A percentile compares a stretch with the other conserved stretches of the same genome.
Conservation (phyloP, 768 basidiomycete species). For the Boletus huronensis region DNA sequence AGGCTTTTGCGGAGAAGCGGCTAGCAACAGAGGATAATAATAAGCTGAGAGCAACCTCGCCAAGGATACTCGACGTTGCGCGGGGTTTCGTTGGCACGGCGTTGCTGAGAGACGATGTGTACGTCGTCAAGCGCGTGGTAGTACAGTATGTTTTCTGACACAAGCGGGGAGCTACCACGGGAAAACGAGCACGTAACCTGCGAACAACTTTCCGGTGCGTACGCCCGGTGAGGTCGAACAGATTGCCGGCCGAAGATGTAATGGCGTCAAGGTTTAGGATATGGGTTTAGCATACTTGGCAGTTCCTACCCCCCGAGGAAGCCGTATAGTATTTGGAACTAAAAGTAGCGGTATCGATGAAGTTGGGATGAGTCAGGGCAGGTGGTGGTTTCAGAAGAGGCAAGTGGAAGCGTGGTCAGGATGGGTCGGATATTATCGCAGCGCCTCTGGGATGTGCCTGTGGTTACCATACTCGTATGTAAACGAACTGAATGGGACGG, state of each 20-base stretch:
- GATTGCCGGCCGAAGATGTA: constrained; percentile 14
- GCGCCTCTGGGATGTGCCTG: constrained; percentile 23
- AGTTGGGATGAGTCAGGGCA: constrained; percentile 14
- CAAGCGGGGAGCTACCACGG: constrained; percentile 7
- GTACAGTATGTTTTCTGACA: neutral
- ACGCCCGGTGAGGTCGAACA: constrained; percentile 3
- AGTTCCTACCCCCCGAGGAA: constrained; percentile 16
- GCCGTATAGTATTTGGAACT: constrained; percentile 7
- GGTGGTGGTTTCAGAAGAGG: constrained; percentile 16
- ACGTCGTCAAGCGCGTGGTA: neutral
- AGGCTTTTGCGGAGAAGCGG: constrained; percentile 33
- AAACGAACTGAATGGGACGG: constrained; percentile 30
- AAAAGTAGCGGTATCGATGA: constrained; percentile 27
- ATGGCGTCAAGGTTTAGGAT: constrained; percentile 12
- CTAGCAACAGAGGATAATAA: constrained; percentile 19
- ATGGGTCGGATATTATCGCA: constrained; percentile 33
- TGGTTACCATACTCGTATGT: constrained; percentile 23
- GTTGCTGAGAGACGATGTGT: neutral
- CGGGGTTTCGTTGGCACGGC: neutral
- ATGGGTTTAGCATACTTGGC: constrained; percentile 8
- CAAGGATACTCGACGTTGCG: neutral
- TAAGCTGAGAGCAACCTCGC: constrained; percentile 5
- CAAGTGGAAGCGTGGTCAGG: constrained; percentile 20
- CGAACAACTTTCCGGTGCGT: constrained; percentile 4
- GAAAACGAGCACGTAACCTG: constrained; percentile 23